These are phyloP conservation scores for Russula brevipes DNA, from an alignment of 768 basidiomycete genomes.

Conservation along the genomic window DNA sequence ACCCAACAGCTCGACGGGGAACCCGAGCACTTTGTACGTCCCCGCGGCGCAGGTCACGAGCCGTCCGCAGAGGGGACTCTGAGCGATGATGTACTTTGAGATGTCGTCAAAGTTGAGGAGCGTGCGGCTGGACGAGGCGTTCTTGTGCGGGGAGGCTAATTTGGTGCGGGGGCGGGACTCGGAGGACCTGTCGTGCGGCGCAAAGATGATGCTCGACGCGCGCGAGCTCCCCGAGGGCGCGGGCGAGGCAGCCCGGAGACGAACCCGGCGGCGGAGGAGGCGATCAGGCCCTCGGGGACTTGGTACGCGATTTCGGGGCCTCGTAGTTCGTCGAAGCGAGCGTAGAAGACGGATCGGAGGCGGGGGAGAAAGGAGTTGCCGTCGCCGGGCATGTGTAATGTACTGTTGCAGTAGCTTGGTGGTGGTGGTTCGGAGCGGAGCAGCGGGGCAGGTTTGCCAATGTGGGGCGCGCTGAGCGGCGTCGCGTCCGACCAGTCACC, in stretches of 20 bases:
- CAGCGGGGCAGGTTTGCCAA: too few relatives aligned
- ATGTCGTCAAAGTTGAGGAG: constrained; percentile 90
- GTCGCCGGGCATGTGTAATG: constrained; percentile 37
- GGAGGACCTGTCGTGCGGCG: constrained; percentile 41
- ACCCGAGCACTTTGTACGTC: constrained; percentile 83
- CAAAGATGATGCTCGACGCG: constrained; percentile 45
- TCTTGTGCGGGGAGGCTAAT: constrained; percentile 29
- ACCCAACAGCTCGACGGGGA: constrained; percentile 72
- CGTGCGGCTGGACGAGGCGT: constrained; percentile 47
- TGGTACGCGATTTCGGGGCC: constrained; percentile 91
- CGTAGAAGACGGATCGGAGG: constrained; percentile 89
- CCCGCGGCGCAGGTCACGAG: constrained; percentile 82
- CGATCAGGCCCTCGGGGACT: constrained; percentile 88
- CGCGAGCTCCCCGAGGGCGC: constrained; percentile 40
- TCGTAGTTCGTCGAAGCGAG: constrained; percentile 78
- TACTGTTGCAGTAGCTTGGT: too few relatives aligned
- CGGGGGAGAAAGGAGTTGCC: constrained; percentile 70
- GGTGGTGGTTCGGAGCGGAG: too few relatives aligned
- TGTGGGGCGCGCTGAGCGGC: not conserved
- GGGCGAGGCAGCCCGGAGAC: constrained; percentile 34
- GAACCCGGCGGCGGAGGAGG: constrained; percentile 31
- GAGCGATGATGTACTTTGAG: constrained; percentile 92
- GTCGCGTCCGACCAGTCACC: not conserved
- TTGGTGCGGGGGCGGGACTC: constrained; percentile 35
- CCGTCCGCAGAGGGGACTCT: constrained; percentile 75